Evolutionary conservation across 805 yeast species (phyloP), one percentile per base, ranked within the genome.

Genomic region (Wickerhamiella dianesei): DNA sequence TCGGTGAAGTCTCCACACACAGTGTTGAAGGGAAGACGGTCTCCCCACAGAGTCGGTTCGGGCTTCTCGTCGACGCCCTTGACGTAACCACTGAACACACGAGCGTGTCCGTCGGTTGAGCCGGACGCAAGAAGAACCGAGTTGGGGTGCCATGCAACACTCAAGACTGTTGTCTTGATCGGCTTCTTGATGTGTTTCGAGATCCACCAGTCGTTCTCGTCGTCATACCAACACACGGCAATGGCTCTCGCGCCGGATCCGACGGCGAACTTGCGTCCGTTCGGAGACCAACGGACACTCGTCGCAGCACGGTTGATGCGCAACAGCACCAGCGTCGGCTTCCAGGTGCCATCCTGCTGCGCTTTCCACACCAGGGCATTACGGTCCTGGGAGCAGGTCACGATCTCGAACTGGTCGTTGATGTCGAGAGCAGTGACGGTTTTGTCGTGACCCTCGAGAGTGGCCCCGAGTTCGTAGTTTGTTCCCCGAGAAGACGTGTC

Each of bases 171-270:
- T 9, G 95, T 82, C 63, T 81, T 80, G 57, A 92, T 71, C n/a
- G 96, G 95, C 65, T 84, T 86, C 70, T 88, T 88, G 66, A 92
- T 82, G 68, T 89, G 98, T 66, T 89, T 89, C 13, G 97, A 85
- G 44, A 92, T 88, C 99, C 99, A 92, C 99, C 99, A 92, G 63
- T 92, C 95, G 64, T 89, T 92, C 58, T 87, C 96, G 52, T 73
- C 82, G 67, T 92, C 98, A 63, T 82, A 92, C 68, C 88, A 92
- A 69, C 98, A 92, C 44, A 92, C 83, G 8, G 97, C 96, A 64
- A 92, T 80, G 52, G 83, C 82, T 50, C 97, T 72, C 41, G 95
- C 96, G 42, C 95, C 86, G 2, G 95, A 83, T 0, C 96, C 98
- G 43, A 89, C 97, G 1, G 98, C 98, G 66, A 92, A 92, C 69